These are phyloP conservation scores for Suillus decipiens DNA, from an alignment of 768 basidiomycete species.

Conservation along the genomic window DNA sequence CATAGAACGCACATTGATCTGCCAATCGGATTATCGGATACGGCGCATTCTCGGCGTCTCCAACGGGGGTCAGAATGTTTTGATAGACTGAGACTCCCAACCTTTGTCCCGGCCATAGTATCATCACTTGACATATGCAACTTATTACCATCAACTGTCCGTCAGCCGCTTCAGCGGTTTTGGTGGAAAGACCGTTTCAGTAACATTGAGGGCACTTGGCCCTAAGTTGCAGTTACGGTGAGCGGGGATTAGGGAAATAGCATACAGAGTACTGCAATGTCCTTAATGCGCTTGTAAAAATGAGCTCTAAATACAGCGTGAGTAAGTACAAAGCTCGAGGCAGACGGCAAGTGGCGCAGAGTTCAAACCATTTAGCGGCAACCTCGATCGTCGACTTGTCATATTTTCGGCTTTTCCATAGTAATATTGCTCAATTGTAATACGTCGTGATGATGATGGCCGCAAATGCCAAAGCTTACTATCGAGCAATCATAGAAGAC, in stretches of 20 bases:
- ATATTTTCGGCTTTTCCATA: no score
- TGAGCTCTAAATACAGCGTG: not conserved
- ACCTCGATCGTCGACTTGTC: no score
- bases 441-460: not conserved
- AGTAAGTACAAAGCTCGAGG: not conserved
- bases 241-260: not conserved
- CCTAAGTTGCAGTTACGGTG: not conserved
- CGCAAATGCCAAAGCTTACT: not conserved
- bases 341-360: not conserved
- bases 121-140: not conserved
- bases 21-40: not conserved
- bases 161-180: not conserved
- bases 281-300: not conserved
- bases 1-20: not conserved
- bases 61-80: not conserved
- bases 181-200: not conserved
- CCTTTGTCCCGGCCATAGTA: not conserved
- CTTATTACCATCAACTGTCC: not conserved
- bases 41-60: not conserved
- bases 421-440: no score
- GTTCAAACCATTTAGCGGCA: not conserved
- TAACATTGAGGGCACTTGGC: not conserved
- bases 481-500: not conserved
- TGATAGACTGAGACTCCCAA: not conserved
- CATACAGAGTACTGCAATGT: not conserved